phyloP scores from a whole-genome alignment of 352 stramenopile genomes.

The Phytophthora quininea region DNA sequence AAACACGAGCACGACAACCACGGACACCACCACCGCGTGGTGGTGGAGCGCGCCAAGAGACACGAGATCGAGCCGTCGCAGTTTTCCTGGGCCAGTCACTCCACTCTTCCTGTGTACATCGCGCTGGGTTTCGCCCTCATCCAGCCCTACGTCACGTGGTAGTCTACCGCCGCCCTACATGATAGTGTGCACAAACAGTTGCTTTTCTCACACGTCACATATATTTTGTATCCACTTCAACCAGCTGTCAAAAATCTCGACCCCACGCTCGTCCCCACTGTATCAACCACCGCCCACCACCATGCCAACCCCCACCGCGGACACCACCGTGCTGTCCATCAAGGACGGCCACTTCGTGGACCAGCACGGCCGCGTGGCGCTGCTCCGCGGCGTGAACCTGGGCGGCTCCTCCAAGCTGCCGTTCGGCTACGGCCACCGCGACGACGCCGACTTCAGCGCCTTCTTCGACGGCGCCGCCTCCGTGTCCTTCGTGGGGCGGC shows the following conservation, averaged over 20 bases:
- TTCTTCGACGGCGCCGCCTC: conserved; percentile 58
- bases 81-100: conserved; percentile 28
- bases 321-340: conserved; percentile 35
- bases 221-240: neutral
- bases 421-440: conserved; percentile 33
- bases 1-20: conserved; percentile 42
- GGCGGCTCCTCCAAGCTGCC: conserved; percentile 74
- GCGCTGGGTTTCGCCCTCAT: conserved; percentile 29
- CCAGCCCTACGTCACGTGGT: conserved; percentile 29
- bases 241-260: neutral
- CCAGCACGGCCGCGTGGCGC: conserved; percentile 45
- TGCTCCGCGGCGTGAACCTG: conserved; percentile 72
- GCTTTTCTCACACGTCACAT: neutral
- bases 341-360: conserved; percentile 61
- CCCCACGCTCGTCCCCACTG: neutral
- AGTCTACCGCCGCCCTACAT: neutral
- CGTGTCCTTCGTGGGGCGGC: conserved; percentile 72
- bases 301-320: neutral
- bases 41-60: conserved; percentile 36
- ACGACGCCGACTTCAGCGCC: conserved; percentile 27
- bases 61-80: conserved; percentile 1
- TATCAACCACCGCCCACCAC: neutral
- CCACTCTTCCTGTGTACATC: conserved; percentile 38
- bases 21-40: conserved; percentile 36
- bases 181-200: neutral